Percentiles rank a stretch among this genome's conserved stretches.
Conservation (phyloP, 2,329 filamentous ascomycete genomes). For the Fusarium sp. region DNA sequence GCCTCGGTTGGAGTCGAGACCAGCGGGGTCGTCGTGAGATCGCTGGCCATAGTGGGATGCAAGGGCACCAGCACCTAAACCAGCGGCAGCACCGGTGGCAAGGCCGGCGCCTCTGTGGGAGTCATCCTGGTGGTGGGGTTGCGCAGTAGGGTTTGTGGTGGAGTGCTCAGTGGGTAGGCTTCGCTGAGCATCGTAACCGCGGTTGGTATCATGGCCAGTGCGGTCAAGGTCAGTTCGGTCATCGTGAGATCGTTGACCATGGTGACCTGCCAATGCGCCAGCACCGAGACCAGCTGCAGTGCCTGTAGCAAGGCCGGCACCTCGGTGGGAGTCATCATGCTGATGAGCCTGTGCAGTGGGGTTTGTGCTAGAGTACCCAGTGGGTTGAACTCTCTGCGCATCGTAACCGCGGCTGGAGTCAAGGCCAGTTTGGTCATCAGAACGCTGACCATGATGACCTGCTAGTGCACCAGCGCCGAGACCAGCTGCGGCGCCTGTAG, state of each 20-base stretch:
- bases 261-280: conserved; percentile 15
- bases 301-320: neutral
- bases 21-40: neutral
- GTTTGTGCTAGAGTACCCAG: too few relatives aligned
- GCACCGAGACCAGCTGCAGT: conserved; percentile 12
- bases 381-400: neutral
- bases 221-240: neutral
- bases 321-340: neutral
- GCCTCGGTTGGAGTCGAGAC: neutral
- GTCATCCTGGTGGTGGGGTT: neutral
- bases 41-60: conserved; percentile 13
- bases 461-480: conserved; percentile 26
- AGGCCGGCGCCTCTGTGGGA: conserved; percentile 6
- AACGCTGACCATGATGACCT: neutral
- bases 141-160: neutral
- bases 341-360: neutral
- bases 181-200: neutral
- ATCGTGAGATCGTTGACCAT: neutral
- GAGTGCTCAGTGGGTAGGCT: too few relatives aligned
- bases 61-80: conserved; percentile 22
- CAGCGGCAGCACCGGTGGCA: neutral
- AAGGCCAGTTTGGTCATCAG: neutral
- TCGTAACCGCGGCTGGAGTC: neutral
- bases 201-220: neutral
- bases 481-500: neutral